Evolutionary conservation across 2,329 filamentous ascomycete species (phyloP).

Genomic region (Penicillium concentricum): DNA sequence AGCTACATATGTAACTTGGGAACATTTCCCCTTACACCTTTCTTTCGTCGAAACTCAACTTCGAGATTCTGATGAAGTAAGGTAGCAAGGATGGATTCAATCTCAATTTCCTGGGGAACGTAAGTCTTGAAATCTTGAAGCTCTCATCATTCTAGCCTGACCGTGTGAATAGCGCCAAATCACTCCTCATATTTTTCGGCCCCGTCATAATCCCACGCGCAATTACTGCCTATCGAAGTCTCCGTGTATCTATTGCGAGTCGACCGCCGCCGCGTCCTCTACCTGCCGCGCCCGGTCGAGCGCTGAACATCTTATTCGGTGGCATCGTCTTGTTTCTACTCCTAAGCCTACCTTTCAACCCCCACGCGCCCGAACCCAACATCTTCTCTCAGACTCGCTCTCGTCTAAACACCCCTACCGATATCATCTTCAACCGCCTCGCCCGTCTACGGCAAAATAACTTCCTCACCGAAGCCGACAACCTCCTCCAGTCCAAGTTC

Average conservation of each 20-base stretch:
- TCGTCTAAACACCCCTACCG: slow-evolving; percentile 79
- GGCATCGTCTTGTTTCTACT: slow-evolving; percentile 55
- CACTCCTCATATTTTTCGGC: slow-evolving; percentile 44
- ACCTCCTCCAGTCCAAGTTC: slow-evolving; percentile 66
- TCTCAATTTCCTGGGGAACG: slow-evolving; percentile 34
- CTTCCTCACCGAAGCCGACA: slow-evolving; percentile 55
- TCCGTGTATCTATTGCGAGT: slow-evolving; percentile 34
- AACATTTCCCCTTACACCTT: background rate
- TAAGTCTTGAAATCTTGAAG: slow-evolving; percentile 26
- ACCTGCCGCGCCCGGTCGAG: slow-evolving; percentile 34
- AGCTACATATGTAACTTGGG: background rate
- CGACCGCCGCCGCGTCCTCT: slow-evolving; percentile 40
- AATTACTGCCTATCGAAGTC: slow-evolving; percentile 38
- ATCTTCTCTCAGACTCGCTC: slow-evolving; percentile 76
- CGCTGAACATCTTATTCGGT: slow-evolving; percentile 54
- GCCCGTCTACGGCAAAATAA: slow-evolving; percentile 41
- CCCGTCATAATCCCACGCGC: slow-evolving; percentile 42
- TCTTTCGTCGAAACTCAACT: background rate
- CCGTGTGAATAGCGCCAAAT: slow-evolving; percentile 37
- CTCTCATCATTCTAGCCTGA: slow-evolving; percentile 7
- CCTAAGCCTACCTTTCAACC: slow-evolving; percentile 67
- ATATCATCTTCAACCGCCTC: slow-evolving; percentile 79
- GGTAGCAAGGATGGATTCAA: slow-evolving; percentile 26
- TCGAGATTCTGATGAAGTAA: background rate
- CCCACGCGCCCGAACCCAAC: slow-evolving; percentile 56